Evolutionary conservation across 2,329 filamentous ascomycete genomes (phyloP), one percentile per base, ranked within the genome.

Genomic region (Colletotrichum orbiculare): DNA sequence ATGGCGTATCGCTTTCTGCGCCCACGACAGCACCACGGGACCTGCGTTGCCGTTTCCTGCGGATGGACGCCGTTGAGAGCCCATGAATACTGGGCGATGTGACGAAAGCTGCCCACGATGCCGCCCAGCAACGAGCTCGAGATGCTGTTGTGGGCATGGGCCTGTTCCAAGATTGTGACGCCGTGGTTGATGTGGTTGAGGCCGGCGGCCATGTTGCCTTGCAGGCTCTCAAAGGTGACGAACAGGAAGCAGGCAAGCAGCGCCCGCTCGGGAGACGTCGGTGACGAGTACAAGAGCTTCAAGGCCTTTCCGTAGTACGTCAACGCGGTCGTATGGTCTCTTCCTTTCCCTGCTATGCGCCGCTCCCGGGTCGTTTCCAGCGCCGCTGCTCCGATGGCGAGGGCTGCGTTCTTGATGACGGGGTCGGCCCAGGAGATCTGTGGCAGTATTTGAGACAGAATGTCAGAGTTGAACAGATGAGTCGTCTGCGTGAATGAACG

Each of bases 121-220:
- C 45, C 49, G n/a, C 49, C 13, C 8, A 54, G 12, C 11, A 65
- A 9, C 0, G 38, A 12, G 38, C 35, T 33, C 5, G 13, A 39
- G 1, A 38, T 34, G 6, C 3, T 8, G 9, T 25, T 34, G 10
- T 43, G 25, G 12, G 35, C 15, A n/a, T 45, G 35, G 1, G 33
- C 46, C 39, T 64, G 47, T n/a, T 56, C 60, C 3, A 63, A 6
- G 6, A 67, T 52, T 4, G 42, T 34, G 25, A 52, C 47, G 11
- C 78, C 78, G 46, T 79, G 75, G 2, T 72, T 78, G 45, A 80
- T 71, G 60, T 80, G 78, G 57, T 77, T 79, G 10, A 80, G 71
- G 3, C 77, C 78, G 1, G 75, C 76, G 2, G 77, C 72, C 61
- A 75, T 74, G 17, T 79, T 79, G 2, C 77, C 78, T 2, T 77